phyloP scores from a whole-genome alignment of 169 alveolate species.

The Cryptosporidium sp. region DNA sequence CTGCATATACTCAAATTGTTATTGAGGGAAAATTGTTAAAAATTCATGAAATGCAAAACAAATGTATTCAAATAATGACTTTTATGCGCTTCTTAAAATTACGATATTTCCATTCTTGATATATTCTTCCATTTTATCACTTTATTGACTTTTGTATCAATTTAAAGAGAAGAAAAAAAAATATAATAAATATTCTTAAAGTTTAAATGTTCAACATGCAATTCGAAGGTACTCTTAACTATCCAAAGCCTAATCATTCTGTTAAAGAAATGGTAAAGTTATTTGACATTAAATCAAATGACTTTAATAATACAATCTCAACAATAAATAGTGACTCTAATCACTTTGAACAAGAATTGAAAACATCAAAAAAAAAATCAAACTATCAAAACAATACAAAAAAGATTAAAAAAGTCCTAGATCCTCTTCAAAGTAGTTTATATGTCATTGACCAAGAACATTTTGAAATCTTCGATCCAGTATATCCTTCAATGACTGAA shows the following conservation, averaged over 20 bases:
- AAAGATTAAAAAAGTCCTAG: too few species aligned
- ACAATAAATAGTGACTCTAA: conserved; percentile 22
- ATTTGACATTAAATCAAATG: neutral
- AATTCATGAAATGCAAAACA: neutral
- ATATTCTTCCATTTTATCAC: neutral
- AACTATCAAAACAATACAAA: neutral
- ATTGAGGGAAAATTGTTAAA: neutral
- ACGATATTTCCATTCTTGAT: neutral
- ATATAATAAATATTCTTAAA: too few species aligned
- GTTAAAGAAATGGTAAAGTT: neutral
- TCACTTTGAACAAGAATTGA: neutral
- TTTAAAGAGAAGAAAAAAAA: neutral
- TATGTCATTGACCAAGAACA: neutral
- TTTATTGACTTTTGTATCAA: neutral
- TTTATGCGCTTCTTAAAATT: neutral
- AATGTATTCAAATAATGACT: neutral
- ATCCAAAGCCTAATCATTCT: neutral
- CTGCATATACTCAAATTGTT: neutral
- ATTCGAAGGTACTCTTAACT: neutral
- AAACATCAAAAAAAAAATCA: neutral
- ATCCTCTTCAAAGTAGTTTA: neutral
- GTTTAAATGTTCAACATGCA: neutral
- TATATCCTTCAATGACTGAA: neutral
- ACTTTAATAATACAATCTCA: conserved; percentile 43
- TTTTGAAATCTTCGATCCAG: neutral